Conservation (phyloP, 768 basidiomycete genomes). For the Tulasnella sp. region DNA sequence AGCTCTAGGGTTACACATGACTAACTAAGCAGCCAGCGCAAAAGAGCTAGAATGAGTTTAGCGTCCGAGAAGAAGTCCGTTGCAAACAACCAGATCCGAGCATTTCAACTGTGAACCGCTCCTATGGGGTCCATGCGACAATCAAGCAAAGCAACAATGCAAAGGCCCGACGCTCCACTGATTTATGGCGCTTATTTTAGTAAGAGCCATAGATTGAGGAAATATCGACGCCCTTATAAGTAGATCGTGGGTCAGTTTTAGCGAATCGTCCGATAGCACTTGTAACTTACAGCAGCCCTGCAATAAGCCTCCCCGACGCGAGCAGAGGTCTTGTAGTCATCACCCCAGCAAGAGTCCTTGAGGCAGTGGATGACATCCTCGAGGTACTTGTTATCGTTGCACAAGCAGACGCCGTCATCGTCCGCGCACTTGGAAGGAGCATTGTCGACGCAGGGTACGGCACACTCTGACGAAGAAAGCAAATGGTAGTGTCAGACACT, state of each 20-base stretch:
- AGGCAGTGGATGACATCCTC: background rate
- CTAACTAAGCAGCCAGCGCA: too few relatives aligned
- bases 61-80: too few relatives aligned
- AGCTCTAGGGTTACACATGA: too few relatives aligned
- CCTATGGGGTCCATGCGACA: too few relatives aligned
- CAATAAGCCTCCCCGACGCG: background rate
- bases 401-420: background rate
- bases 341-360: background rate
- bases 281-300: background rate
- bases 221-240: background rate
- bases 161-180: too few relatives aligned
- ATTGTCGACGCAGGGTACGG: background rate
- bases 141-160: too few relatives aligned
- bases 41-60: too few relatives aligned
- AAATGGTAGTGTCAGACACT: background rate
- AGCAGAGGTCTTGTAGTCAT: background rate
- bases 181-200: too few relatives aligned
- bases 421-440: background rate
- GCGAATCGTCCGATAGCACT: background rate
- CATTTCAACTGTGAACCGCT: too few relatives aligned
- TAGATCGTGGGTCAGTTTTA: background rate
- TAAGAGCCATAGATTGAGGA: background rate
- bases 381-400: background rate
- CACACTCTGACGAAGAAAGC: background rate
- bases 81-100: too few relatives aligned